These are phyloP conservation scores for Rosa rugosa DNA, from an alignment of 306 rosid genomes.

Conservation along the genomic window DNA sequence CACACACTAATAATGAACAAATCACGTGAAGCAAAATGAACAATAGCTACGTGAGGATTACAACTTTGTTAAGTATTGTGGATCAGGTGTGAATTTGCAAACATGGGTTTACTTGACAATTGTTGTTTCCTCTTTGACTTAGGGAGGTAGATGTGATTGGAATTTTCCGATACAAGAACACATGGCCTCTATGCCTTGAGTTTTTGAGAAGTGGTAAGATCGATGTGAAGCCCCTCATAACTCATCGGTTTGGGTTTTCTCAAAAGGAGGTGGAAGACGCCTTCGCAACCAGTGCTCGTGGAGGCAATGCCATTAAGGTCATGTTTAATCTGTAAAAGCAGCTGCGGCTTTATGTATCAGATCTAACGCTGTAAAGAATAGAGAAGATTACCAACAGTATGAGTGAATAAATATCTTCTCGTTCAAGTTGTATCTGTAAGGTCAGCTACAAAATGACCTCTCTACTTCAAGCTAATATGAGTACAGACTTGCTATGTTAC, in stretches of 20 bases:
- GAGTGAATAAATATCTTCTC: background rate
- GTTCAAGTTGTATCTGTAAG: background rate
- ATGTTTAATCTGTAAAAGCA: constrained; percentile 74
- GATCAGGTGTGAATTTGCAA: background rate
- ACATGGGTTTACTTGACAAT: background rate
- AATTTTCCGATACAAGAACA: constrained; percentile 79
- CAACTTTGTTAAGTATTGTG: background rate
- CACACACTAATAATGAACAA: background rate
- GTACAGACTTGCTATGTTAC: background rate
- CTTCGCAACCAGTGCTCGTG: constrained; percentile 93
- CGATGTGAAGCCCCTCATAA: constrained; percentile 78
- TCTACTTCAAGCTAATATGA: background rate
- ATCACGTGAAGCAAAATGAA: background rate
- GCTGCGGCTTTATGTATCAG: background rate
- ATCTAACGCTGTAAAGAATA: background rate
- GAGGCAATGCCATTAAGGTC: constrained; percentile 89
- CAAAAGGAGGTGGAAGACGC: constrained; percentile 86
- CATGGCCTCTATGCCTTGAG: constrained; percentile 92
- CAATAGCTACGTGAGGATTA: background rate
- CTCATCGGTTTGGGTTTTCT: constrained; percentile 86
- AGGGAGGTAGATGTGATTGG: constrained; percentile 94
- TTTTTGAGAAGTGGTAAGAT: constrained; percentile 83
- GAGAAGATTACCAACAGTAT: background rate
- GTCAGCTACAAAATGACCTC: background rate
- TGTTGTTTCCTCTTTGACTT: constrained; percentile 16